Percentiles rank a stretch among this genome's conserved stretches.
phyloP scores from a whole-genome alignment of 1,139 yeast genomes.

The Scheffersomyces stambukii region DNA sequence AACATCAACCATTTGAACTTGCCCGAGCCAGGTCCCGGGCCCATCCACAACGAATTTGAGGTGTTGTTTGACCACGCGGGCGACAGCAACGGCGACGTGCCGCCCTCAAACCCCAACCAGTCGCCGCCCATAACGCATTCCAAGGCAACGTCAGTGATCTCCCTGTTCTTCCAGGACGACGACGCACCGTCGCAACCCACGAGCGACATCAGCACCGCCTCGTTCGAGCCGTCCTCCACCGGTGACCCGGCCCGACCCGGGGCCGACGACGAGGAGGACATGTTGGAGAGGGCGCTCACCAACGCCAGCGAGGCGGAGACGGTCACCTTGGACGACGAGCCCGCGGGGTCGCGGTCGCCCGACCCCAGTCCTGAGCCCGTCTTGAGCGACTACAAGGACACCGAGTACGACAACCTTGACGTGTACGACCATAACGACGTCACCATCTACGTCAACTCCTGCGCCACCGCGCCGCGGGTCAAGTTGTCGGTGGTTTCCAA shows the following conservation, averaged over 20 bases:
- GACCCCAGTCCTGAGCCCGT: conserved; percentile 8
- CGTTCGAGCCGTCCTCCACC: too few relatives aligned
- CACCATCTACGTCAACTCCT: conserved; percentile 10
- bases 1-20: conserved; percentile 17
- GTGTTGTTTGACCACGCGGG: conserved; percentile 13
- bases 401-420: conserved; percentile 7
- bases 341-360: too few relatives aligned
- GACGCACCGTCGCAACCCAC: background rate
- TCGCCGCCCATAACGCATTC: too few relatives aligned
- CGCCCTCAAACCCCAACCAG: too few relatives aligned
- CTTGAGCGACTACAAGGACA: conserved; percentile 7
- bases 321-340: conserved; percentile 18
- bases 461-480: conserved; percentile 1
- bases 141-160: conserved; percentile 8
- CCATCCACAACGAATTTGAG: conserved; percentile 14
- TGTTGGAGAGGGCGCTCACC: conserved; percentile 8
- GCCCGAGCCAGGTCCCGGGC: too few relatives aligned
- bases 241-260: too few relatives aligned
- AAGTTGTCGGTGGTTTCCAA: conserved; percentile 9
- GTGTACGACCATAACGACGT: conserved; percentile 8
- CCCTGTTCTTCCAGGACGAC: conserved; percentile 9
- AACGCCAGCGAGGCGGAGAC: conserved; percentile 25
- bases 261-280: conserved; percentile 6
- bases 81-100: conserved; percentile 4
- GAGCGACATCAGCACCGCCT: too few relatives aligned